Conservation (phyloP, 164 flowering plant species). For the Kingdonia uniflora region DNA sequence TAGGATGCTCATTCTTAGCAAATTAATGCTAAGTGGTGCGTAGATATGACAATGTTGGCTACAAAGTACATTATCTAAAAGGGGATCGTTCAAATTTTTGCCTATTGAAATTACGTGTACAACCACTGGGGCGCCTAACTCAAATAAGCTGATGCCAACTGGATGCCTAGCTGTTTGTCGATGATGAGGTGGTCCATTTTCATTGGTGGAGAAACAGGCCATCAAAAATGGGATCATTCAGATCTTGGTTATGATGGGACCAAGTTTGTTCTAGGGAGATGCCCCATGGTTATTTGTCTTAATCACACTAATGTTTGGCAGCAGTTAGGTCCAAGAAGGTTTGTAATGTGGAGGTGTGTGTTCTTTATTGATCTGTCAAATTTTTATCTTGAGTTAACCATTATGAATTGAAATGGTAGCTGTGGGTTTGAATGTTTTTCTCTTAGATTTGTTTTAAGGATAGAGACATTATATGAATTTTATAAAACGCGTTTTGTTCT, state of each 20-base stretch:
- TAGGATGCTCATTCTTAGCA: no score
- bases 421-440: slow-evolving; percentile 5
- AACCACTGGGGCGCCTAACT: no score
- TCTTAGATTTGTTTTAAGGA: slow-evolving; percentile 11
- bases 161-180: no score
- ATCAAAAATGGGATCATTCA: background rate
- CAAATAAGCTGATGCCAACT: no score
- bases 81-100: no score
- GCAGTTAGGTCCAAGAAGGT: background rate
- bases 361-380: slow-evolving; percentile 1
- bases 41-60: no score
- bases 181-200: no score
- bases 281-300: slow-evolving; percentile 1
- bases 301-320: slow-evolving; percentile 2
- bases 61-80: no score
- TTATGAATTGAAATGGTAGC: slow-evolving; percentile 9
- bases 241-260: slow-evolving; percentile 1
- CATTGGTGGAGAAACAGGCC: no score
- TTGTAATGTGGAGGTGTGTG: no score
- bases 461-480: slow-evolving; percentile 16
- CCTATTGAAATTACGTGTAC: no score
- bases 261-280: background rate
- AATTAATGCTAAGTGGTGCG: no score
- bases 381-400: slow-evolving; percentile 8
- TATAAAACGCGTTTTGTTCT: slow-evolving; percentile 5